Evolutionary conservation across 2,329 filamentous ascomycete genomes (phyloP).

Genomic region (Colletotrichum incanum): DNA sequence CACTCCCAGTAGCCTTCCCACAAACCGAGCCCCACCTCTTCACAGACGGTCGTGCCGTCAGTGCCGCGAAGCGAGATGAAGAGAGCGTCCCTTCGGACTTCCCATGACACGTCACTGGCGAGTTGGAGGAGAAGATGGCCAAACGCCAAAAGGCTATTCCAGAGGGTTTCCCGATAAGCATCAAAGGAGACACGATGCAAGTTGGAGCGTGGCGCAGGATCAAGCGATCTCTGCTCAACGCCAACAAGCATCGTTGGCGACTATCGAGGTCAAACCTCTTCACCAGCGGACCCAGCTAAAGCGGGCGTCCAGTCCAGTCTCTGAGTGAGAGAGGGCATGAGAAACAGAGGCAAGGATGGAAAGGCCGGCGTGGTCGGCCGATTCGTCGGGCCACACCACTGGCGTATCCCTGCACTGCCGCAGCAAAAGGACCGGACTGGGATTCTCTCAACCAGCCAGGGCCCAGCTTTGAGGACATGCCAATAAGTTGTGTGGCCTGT

Average conservation of each 20-base stretch:
- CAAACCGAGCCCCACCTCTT: not conserved
- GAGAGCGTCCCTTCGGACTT: not conserved
- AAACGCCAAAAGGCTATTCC: not conserved
- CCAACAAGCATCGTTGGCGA: not conserved
- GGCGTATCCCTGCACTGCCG: slow-evolving; percentile 32
- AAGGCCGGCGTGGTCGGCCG: slow-evolving; percentile 29
- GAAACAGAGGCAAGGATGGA: not conserved
- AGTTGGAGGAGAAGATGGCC: not conserved
- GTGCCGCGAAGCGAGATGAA: slow-evolving; percentile 27
- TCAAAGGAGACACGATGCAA: not conserved
- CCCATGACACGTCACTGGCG: not conserved
- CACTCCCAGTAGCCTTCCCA: slow-evolving; percentile 7
- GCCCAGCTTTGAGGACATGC: slow-evolving; percentile 9
- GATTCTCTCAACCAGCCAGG: slow-evolving; percentile 13
- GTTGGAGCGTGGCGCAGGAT: slow-evolving; percentile 1
- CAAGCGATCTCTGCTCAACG: not conserved
- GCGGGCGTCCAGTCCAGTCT: not conserved
- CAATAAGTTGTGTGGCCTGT: not conserved
- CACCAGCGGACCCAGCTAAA: not conserved
- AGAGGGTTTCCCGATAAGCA: no score
- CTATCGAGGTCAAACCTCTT: not conserved
- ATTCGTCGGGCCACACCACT: slow-evolving; percentile 30
- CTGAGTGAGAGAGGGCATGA: not conserved
- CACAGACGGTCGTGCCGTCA: slow-evolving; percentile 27
- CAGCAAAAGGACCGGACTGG: slow-evolving; percentile 30